Percentiles rank a stretch among this genome's conserved stretches.
Evolutionary conservation across 371 early-diverging fungal species (phyloP).

Genomic region (Mortierella sp.): DNA sequence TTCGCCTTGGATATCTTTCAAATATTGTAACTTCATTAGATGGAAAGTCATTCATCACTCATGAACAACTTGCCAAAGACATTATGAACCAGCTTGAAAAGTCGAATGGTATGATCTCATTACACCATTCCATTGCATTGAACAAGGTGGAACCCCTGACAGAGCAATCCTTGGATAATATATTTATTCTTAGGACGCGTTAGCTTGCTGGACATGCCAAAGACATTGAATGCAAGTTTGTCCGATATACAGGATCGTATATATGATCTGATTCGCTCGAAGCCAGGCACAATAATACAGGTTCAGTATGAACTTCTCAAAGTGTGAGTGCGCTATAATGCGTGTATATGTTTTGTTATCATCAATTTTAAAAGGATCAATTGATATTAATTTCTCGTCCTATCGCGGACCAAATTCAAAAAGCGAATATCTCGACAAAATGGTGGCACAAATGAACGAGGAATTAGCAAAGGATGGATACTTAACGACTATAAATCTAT

Average conservation of each 20-base stretch:
- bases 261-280: constrained; percentile 21
- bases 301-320: constrained; percentile 48
- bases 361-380: neutral
- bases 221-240: constrained; percentile 34
- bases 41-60: constrained; percentile 48
- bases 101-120: constrained; percentile 37
- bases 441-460: constrained; percentile 23
- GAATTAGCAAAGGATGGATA: constrained; percentile 34
- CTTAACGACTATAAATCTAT: constrained; percentile 16
- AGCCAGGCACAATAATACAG: constrained; percentile 25
- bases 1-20: constrained; percentile 41
- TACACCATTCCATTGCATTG: neutral
- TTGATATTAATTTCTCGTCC: neutral
- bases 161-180: neutral
- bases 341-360: neutral
- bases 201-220: constrained; percentile 42
- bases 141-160: neutral
- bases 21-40: constrained; percentile 39
- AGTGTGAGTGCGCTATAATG: constrained; percentile 10
- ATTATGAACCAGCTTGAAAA: constrained; percentile 26
- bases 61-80: constrained; percentile 36
- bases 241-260: constrained; percentile 37
- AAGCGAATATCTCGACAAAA: constrained; percentile 32
- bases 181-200: constrained; percentile 33
- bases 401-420: neutral